Evolutionary conservation across 192 early-diverging fungal species (phyloP).

Genomic region (Martensiomyces pterosporus): DNA sequence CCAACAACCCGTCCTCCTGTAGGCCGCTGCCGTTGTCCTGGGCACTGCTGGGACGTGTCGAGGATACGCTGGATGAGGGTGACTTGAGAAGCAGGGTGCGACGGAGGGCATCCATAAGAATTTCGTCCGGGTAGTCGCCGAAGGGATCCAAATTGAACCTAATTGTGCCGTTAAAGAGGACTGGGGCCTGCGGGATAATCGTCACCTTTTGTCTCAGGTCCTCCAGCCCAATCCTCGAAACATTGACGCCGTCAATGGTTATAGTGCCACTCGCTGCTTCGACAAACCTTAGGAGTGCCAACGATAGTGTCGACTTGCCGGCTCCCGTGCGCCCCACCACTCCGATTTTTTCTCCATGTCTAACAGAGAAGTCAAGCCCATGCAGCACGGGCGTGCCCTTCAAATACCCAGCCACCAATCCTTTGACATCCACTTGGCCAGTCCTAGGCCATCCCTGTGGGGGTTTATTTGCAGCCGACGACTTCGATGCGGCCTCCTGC

Average conservation of each 20-base stretch:
- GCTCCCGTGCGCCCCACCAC: slow-evolving; percentile 85
- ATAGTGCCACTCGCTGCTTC: slow-evolving; percentile 61
- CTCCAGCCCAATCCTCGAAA: slow-evolving; percentile 63
- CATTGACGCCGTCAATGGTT: slow-evolving; percentile 71
- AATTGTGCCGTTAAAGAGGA: slow-evolving; percentile 68
- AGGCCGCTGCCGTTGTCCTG: not conserved
- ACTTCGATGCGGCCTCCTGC: slow-evolving; percentile 66
- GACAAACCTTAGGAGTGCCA: slow-evolving; percentile 69
- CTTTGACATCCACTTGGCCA: slow-evolving; percentile 64
- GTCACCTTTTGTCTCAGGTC: slow-evolving; percentile 70
- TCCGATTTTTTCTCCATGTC: slow-evolving; percentile 73
- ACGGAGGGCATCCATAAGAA: slow-evolving; percentile 15
- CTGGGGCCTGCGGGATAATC: slow-evolving; percentile 86
- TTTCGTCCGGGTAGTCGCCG: slow-evolving; percentile 58
- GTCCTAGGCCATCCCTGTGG: slow-evolving; percentile 58
- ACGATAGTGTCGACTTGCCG: slow-evolving; percentile 66
- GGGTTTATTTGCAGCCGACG: slow-evolving; percentile 46
- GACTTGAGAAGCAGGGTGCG: slow-evolving; percentile 20
- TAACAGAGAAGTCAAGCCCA: slow-evolving; percentile 63
- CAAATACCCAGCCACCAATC: slow-evolving; percentile 67
- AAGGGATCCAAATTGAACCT: slow-evolving; percentile 88
- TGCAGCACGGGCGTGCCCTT: slow-evolving; percentile 69
- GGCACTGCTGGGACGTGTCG: not conserved
- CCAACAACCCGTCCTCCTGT: not conserved
- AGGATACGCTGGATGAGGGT: too few relatives aligned